Evolutionary conservation across 2,329 filamentous ascomycete genomes (phyloP).

Genomic region (Nannizziopsis barbatae): DNA sequence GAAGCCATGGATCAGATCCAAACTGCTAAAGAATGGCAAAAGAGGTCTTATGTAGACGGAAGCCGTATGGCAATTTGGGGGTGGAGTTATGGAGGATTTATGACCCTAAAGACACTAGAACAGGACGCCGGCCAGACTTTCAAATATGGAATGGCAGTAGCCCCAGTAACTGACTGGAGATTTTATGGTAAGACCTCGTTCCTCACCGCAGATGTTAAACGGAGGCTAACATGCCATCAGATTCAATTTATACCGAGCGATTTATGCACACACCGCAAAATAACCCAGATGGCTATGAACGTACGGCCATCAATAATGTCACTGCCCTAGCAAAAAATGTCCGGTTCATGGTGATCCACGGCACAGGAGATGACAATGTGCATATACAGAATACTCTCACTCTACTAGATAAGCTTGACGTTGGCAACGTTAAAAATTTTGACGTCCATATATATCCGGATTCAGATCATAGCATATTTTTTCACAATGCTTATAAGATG

Average conservation of each 20-base stretch:
- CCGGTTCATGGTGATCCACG: constrained; percentile 91
- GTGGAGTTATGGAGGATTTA: constrained; percentile 95
- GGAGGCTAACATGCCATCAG: constrained; percentile 25
- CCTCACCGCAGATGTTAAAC: not conserved
- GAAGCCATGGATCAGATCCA: constrained; percentile 88
- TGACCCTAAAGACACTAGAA: constrained; percentile 89
- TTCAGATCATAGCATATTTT: constrained; percentile 87
- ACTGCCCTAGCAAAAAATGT: constrained; percentile 62
- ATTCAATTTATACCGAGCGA: constrained; percentile 85
- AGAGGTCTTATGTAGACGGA: constrained; percentile 70
- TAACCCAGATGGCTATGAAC: constrained; percentile 66
- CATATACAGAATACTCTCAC: constrained; percentile 91
- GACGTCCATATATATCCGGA: constrained; percentile 96
- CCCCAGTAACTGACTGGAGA: constrained; percentile 95
- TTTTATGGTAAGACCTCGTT: constrained; percentile 54
- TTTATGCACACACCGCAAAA: constrained; percentile 93
- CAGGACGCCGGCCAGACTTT: constrained; percentile 81
- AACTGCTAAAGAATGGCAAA: constrained; percentile 71
- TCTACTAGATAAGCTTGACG: constrained; percentile 73
- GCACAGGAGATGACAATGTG: constrained; percentile 92
- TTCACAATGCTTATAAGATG: constrained; percentile 82
- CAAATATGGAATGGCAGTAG: constrained; percentile 94
- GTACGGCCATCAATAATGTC: constrained; percentile 62
- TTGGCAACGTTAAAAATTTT: constrained; percentile 77
- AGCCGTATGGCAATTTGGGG: constrained; percentile 88